Conservation (phyloP, 768 basidiomycete species). For the Tricholoma terreum region DNA sequence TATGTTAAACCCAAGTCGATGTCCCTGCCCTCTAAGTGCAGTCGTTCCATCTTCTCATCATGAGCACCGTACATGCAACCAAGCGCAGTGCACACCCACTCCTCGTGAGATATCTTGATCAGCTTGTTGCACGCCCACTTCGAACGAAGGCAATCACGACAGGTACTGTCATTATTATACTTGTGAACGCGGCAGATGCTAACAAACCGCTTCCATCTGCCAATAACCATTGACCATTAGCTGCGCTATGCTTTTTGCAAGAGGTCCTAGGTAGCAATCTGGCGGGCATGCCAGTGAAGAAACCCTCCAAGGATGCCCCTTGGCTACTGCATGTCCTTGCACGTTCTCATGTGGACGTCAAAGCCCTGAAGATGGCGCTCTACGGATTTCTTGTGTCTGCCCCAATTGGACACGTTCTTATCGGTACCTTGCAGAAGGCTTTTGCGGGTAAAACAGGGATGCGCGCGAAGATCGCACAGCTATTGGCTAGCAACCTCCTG, state of each 20-base stretch:
- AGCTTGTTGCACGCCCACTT: slow-evolving; percentile 67
- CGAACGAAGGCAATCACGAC: slow-evolving; percentile 80
- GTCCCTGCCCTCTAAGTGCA: neutral
- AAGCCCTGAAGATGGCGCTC: slow-evolving; percentile 78
- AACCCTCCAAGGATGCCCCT: slow-evolving; percentile 52
- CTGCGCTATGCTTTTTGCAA: slow-evolving; percentile 63
- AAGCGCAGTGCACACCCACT: slow-evolving; percentile 39
- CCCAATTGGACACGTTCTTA: slow-evolving; percentile 73
- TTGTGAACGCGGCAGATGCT: neutral
- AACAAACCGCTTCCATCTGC: neutral
- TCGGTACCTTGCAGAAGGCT: slow-evolving; percentile 66
- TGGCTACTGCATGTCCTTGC: slow-evolving; percentile 50
- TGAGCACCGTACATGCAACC: slow-evolving; percentile 34
- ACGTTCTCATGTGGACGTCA: slow-evolving; percentile 56
- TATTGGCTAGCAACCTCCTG: slow-evolving; percentile 74
- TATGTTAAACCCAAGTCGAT: too few species aligned
- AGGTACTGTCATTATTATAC: slow-evolving; percentile 41
- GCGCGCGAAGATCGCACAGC: slow-evolving; percentile 62
- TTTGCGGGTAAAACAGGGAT: slow-evolving; percentile 73
- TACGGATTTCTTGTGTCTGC: slow-evolving; percentile 86
- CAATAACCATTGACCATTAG: slow-evolving; percentile 25
- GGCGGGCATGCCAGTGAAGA: slow-evolving; percentile 55
- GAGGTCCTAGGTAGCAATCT: slow-evolving; percentile 77
- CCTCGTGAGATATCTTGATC: slow-evolving; percentile 65
- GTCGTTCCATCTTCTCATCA: slow-evolving; percentile 18